Evolutionary conservation across 2,329 filamentous ascomycete species (phyloP), one percentile per base, ranked within the genome.

Genomic region (Aspergillus felis): DNA sequence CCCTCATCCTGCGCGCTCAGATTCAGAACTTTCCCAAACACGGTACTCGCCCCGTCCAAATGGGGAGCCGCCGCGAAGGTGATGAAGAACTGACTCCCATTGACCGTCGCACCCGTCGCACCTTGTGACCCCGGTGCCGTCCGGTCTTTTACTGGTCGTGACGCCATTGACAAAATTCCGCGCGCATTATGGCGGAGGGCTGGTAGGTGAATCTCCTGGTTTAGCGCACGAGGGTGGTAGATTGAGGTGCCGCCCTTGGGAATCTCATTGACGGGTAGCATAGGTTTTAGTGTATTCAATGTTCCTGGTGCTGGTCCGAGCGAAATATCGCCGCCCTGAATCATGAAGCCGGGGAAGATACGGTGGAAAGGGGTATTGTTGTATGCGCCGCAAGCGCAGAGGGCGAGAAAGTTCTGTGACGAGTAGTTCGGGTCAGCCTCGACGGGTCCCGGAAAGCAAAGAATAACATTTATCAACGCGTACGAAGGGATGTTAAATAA

Each of bases 41-140:
- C 84, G 0, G 85, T 87, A 66, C 87, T 88, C 68, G 85, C 84
- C 7, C 85, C 85, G 69, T 87, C 85, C 38, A 88, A 71, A 78
- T 87, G 85, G 55, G 84, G 79, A 14, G 85, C 83, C 1, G 84
- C 74, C 24, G 81, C 84, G 66, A 86, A 82, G 0, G 82, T 84
- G 50, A 88, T 78, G 70, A 87, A 88, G 74, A 88, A 88, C 66
- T 88, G 85, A 55, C 80, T 83, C 0, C 82, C 83, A 61, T 86
- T 86, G 28, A 76, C 68, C 1, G 73, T 71, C 3, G 67, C 53
- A 0, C 74, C 74, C 7, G 69, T 71, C 22, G 74, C 73, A 35
- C 70, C 69, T 32, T 74, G 74, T 20, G 79, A 79, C 17, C 79
- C 76, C 0, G 81, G 78, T 0, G 81, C 81, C 10, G 74, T 74